A percentile compares a stretch with the other conserved stretches of the same genome.
Evolutionary conservation across 2,329 filamentous ascomycete species (phyloP).

Genomic region (Colletotrichum sp.): DNA sequence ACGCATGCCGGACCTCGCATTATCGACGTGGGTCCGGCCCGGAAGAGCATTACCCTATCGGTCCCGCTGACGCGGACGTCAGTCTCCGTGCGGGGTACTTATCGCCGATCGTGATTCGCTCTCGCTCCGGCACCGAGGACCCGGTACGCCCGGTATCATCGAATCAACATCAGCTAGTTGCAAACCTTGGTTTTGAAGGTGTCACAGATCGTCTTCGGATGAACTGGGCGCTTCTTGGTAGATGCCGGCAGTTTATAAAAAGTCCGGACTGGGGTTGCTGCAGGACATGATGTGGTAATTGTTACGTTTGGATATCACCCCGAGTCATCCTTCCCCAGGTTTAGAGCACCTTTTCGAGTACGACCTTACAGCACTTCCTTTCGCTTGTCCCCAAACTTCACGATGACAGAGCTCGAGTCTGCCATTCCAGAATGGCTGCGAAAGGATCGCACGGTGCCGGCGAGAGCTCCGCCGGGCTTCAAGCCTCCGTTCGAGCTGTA

Average conservation of each 20-base stretch:
- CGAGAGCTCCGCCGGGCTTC: background rate
- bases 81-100: background rate
- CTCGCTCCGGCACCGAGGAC: background rate
- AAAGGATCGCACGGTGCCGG: background rate
- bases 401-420: background rate
- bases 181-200: background rate
- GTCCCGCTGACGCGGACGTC: background rate
- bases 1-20: background rate
- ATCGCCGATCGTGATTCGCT: background rate
- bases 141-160: background rate
- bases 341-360: background rate
- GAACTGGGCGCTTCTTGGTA: background rate
- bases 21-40: background rate
- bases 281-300: background rate
- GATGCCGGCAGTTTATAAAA: background rate
- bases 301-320: background rate
- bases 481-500: background rate
- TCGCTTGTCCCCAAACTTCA: fast-evolving
- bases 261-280: background rate
- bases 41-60: conserved; percentile 9
- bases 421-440: background rate
- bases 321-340: background rate
- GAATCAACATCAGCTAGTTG: background rate
- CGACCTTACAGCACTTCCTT: too few relatives aligned
- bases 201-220: background rate